A percentile compares a stretch with the other conserved stretches of the same genome.
Conservation (phyloP, 1,284 basidiomycete genomes). For the Ustilago nuda region DNA sequence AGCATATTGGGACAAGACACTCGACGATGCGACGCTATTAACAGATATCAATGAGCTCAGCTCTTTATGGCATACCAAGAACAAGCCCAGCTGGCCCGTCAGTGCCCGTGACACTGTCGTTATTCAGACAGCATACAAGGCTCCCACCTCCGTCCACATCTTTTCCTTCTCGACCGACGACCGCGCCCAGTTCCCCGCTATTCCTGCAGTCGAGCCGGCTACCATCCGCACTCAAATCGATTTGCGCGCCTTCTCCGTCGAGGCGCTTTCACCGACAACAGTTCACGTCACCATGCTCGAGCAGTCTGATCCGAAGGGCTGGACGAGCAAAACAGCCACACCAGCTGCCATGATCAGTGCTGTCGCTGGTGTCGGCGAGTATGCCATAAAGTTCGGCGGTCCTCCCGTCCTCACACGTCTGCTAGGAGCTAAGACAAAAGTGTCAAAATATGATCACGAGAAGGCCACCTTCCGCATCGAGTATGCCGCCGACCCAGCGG, state of each 20-base stretch:
- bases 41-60: conserved; percentile 84
- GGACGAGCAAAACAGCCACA: conserved; percentile 94
- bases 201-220: conserved; percentile 76
- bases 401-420: conserved; percentile 89
- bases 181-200: conserved; percentile 82
- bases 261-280: conserved; percentile 92
- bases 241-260: conserved; percentile 95
- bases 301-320: conserved; percentile 96
- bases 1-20: conserved; percentile 87
- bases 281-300: conserved; percentile 93
- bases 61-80: conserved; percentile 71
- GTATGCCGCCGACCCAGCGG: conserved; percentile 75
- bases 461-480: conserved; percentile 83
- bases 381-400: conserved; percentile 90
- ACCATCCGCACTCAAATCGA: conserved; percentile 94
- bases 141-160: conserved; percentile 88
- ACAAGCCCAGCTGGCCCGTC: conserved; percentile 59
- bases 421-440: conserved; percentile 79
- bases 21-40: conserved; percentile 84
- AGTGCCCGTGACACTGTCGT: conserved; percentile 86
- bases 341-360: conserved; percentile 81
- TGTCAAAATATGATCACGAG: conserved; percentile 87
- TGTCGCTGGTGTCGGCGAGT: conserved; percentile 89
- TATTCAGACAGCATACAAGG: conserved; percentile 96
- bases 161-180: conserved; percentile 96